A percentile compares a stretch with the other conserved stretches of the same genome.
phyloP scores from a whole-genome alignment of 441 rosid species.

The Adansonia grandidieri region DNA sequence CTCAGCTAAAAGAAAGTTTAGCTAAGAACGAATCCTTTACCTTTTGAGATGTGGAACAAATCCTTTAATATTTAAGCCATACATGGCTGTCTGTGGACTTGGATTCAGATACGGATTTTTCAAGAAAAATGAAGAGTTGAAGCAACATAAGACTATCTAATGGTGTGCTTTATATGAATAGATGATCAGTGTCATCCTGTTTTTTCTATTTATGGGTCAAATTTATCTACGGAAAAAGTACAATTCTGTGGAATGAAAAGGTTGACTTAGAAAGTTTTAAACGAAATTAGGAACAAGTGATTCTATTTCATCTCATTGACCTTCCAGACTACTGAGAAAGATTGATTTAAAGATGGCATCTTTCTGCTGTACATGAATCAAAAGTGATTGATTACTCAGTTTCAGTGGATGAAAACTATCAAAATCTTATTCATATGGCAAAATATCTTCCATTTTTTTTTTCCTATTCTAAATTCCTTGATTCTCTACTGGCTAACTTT shows the following conservation, averaged over 20 bases:
- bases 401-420: constrained; percentile 12
- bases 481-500: constrained; percentile 35
- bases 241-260: constrained; percentile 3
- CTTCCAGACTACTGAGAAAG: not conserved
- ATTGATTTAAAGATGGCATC: not conserved
- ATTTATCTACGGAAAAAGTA: not conserved
- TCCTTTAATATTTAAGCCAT: no score
- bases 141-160: no score
- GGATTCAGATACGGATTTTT: no score
- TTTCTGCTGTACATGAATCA: not conserved
- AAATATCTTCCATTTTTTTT: not conserved
- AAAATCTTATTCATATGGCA: not conserved
- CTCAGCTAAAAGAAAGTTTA: constrained; percentile 24
- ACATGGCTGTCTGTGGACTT: no score
- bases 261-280: constrained; percentile 23
- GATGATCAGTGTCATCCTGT: not conserved
- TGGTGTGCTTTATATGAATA: no score
- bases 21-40: constrained; percentile 33
- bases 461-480: not conserved
- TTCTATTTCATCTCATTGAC: constrained; percentile 9
- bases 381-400: not conserved
- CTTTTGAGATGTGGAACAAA: not conserved
- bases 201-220: not conserved
- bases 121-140: no score
- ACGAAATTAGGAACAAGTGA: constrained; percentile 25